Percentiles rank a stretch among this genome's conserved stretches.
phyloP scores from a whole-genome alignment of 202 grass and related monocot genomes.

The Hordeum pubiflorum region DNA sequence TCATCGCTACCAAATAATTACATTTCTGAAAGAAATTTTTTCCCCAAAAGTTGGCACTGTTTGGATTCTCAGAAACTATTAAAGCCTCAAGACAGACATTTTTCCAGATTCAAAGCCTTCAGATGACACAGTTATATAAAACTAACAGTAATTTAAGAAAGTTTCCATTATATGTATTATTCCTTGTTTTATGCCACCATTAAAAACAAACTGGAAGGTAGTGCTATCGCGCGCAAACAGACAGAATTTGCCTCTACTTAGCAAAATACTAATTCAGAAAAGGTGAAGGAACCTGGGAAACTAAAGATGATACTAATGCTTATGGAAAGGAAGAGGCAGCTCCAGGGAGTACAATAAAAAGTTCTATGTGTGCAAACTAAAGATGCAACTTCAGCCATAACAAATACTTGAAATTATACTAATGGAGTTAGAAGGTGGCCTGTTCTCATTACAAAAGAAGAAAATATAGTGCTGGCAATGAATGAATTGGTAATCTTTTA shows the following conservation, averaged over 20 bases:
- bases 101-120: background rate
- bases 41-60: background rate
- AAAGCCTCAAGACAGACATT: no score
- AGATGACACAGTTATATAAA: background rate
- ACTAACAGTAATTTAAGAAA: background rate
- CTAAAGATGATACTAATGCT: background rate
- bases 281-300: background rate
- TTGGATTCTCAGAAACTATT: no score
- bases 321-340: background rate
- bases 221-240: background rate
- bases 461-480: background rate
- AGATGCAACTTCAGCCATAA: background rate
- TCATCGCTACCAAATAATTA: background rate
- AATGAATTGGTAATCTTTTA: background rate
- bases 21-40: background rate
- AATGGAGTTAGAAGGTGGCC: background rate
- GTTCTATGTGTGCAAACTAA: background rate
- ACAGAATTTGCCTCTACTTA: background rate
- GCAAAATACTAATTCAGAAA: background rate
- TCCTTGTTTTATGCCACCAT: background rate
- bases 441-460: background rate
- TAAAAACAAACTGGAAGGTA: background rate
- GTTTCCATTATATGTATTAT: background rate
- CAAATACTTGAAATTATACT: background rate
- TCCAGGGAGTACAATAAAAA: background rate